Base-by-base conservation (phyloP, 2,329 filamentous ascomycete species). In the Parasarocladium wereldwijsianum region DNA sequence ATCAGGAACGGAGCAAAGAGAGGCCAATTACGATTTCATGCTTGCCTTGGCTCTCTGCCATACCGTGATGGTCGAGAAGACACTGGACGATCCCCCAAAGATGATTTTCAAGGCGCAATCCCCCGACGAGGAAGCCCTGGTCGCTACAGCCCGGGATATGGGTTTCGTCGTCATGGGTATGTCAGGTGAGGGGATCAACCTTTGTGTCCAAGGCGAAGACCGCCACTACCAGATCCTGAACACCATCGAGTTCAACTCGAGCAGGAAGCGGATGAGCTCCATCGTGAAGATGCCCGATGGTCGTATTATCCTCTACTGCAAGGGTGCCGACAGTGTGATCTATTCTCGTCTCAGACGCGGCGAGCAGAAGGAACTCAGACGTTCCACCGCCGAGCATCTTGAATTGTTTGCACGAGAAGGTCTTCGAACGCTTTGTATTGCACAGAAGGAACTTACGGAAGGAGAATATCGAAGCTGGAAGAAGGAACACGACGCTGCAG, bases 71-170 rank as follows among this genome's bases (percentile, higher is more conserved):
- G 80, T 87, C 1, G 90, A 98, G 50, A 76, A 76, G 38, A 74
- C 76, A 1, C 84, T 86, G 0, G 87, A 86, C n/a, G 83, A 96
- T 42, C 79, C 78, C 17, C 87, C 90, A 0, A 81, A 69, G 51
- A 90, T 98, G 44, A 70, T 86, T 17, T 98, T 94, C 66, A 96
- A 92, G 57, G 90, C 90, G 0, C 90, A 98, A 49, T 96, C 86
- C 23, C 90, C 90, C 1, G 90, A 98, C 46, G 90, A 98, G 55
- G 85, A 90, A 32, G 90, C 90, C 9, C 63, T 98, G 10, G 90
- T 98, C 6, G 74, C 86, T 12, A 96, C 92, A 16, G 90, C 92
- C 36, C 79, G 86, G 34, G 92, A 98, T 43, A 84, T 87, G 58
- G 90, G 90, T 4, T 96, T 93, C 47, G 93, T 85, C 2, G 83